phyloP scores from a whole-genome alignment of 192 early-diverging fungal genomes.

The Obelidium mucronatum region DNA sequence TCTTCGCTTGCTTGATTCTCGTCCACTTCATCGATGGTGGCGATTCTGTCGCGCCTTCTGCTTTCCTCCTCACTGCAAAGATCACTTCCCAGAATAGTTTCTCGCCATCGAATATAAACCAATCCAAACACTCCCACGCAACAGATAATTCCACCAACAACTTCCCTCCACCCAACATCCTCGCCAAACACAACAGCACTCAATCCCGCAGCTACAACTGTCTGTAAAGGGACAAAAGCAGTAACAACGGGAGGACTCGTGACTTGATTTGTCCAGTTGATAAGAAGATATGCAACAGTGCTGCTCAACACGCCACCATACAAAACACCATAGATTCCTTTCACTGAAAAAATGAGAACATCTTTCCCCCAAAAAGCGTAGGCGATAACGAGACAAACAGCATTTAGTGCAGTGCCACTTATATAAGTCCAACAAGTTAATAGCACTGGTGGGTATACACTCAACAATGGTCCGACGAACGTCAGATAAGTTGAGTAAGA shows the following conservation, averaged over 20 bases:
- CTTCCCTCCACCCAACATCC: neutral
- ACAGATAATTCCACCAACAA: neutral
- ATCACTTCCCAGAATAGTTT: neutral
- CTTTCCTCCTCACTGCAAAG: neutral
- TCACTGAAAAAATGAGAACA: neutral
- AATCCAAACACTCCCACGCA: constrained; percentile 7
- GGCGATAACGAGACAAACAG: neutral
- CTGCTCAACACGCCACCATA: neutral
- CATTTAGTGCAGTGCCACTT: neutral
- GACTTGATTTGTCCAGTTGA: neutral
- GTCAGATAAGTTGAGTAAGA: neutral
- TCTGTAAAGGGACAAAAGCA: neutral
- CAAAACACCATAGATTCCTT: neutral
- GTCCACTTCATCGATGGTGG: too few species aligned
- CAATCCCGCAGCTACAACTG: neutral
- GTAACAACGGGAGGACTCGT: constrained; percentile 7
- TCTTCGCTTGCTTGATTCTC: too few species aligned
- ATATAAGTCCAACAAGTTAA: neutral
- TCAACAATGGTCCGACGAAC: neutral
- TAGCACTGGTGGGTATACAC: neutral
- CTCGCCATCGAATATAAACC: neutral
- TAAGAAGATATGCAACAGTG: neutral
- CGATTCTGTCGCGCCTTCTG: too few species aligned
- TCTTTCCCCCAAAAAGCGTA: neutral
- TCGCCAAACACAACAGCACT: neutral